phyloP scores from a whole-genome alignment of 2,329 filamentous ascomycete species.

The Tolypocladium amazonense region DNA sequence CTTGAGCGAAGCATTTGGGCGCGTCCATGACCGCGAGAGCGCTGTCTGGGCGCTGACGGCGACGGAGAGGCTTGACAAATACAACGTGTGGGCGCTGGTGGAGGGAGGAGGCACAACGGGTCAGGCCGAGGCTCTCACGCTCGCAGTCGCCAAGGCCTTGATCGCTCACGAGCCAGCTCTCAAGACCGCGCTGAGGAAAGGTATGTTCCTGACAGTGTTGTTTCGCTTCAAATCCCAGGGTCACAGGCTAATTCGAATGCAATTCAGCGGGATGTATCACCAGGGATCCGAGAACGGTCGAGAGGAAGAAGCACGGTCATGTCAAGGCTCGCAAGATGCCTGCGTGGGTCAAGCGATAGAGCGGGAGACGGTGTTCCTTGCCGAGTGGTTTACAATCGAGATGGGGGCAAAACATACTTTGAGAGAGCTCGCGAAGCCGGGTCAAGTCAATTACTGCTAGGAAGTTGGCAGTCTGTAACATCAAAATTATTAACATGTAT shows the following conservation, averaged over 20 bases:
- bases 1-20: constrained; percentile 71
- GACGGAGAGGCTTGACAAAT: constrained; percentile 81
- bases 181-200: constrained; percentile 78
- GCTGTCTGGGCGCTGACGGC: constrained; percentile 82
- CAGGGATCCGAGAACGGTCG: constrained; percentile 81
- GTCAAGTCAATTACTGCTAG: not conserved
- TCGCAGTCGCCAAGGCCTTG: constrained; percentile 82
- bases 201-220: constrained; percentile 42
- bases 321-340: constrained; percentile 97
- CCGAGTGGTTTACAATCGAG: not conserved
- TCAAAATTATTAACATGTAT: not conserved
- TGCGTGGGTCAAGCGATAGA: constrained; percentile 82
- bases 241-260: constrained; percentile 3
- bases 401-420: not conserved
- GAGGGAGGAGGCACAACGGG: constrained; percentile 85
- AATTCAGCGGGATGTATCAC: constrained; percentile 78
- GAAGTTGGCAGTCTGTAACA: not conserved
- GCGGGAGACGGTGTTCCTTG: not conserved
- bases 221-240: not conserved
- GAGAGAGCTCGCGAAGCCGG: not conserved
- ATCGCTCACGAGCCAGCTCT: constrained; percentile 84
- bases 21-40: constrained; percentile 89
- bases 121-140: constrained; percentile 86
- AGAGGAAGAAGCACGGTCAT: constrained; percentile 96
- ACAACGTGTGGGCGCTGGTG: constrained; percentile 86